Base-by-base conservation (phyloP, 1,284 basidiomycete species). In the Apiotrichum sp. region DNA sequence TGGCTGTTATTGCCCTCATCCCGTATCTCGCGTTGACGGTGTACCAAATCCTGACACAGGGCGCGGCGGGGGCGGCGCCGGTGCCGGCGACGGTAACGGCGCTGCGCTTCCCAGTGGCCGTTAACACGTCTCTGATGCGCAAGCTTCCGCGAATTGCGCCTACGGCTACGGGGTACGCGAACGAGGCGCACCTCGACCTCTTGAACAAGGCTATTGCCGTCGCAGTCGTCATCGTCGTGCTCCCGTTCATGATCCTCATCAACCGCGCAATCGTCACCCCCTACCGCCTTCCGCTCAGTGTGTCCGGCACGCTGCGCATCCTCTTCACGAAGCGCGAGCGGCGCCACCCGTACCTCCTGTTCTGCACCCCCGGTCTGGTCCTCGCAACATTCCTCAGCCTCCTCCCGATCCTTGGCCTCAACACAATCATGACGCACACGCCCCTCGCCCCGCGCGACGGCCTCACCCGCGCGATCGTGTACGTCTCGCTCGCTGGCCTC, bases 231-330 rank as follows among this genome's bases (percentile, higher is more conserved):
- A 16, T 43, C n/a, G 78, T 92, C 39, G 82, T 84, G 29, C 80
- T 93, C 22, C 90, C 90, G 9, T 83, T 84, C 53, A 83, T 84
- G 1, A 83, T 92, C 50, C 76, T 93, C 52, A 86, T 88, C 29
- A 87, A 88, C 71, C 81, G 88, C 50, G 81, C 89, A 2, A 88
- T 93, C 64, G 91, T 88, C 16, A 93, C 89, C 0, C 89, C 90
- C 1, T 85, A 89, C 75, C 85, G 82, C 64, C 78, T 93, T 16
- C 83, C 87, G 2, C 80, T 85, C 66, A 77, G 81, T 38, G 79
- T 82, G 1, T 67, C 80, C 41, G 79, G 82, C 62, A 83, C 88
- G 10, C 76, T 92, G n/a, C 84, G 86, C 35, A 77, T 86, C 52
- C 79, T 93, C 31, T 79, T 93, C 52, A 91, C 90, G 3, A 85